Conservation (phyloP, 768 basidiomycete genomes). For the Tylopilus subfusipes region DNA sequence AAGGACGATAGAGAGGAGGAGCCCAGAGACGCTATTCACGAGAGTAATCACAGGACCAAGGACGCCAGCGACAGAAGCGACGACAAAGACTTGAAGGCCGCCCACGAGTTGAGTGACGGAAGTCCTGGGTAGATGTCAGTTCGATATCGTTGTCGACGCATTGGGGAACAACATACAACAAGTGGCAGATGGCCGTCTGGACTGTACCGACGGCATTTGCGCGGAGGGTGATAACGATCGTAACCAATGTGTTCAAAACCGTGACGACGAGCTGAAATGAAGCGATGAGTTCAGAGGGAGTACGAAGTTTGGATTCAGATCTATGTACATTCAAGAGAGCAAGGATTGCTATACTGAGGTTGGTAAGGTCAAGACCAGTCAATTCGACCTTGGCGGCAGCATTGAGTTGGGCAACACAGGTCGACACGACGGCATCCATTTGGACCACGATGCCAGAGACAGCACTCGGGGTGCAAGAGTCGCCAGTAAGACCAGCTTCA, state of each 20-base stretch:
- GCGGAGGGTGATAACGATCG: not conserved
- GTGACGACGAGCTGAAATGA: slow-evolving; percentile 1
- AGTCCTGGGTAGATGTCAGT: not conserved
- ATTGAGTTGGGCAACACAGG: slow-evolving; percentile 9
- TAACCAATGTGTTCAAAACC: slow-evolving; percentile 7
- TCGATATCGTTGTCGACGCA: not conserved
- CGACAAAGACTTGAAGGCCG: slow-evolving; percentile 9
- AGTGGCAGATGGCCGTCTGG: not conserved
- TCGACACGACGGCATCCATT: slow-evolving; percentile 8
- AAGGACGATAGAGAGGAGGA: slow-evolving; percentile 4
- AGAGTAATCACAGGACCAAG: slow-evolving; percentile 10
- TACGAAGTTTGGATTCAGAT: accelerated
- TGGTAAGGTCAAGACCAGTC: slow-evolving; percentile 7
- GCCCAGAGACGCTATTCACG: not conserved
- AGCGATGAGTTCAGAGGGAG: not conserved
- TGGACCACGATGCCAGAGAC: slow-evolving; percentile 9
- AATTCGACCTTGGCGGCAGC: slow-evolving; percentile 2
- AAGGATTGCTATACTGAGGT: slow-evolving; percentile 4
- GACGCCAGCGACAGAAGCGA: not conserved
- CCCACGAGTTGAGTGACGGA: slow-evolving; percentile 7
- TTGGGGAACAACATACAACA: slow-evolving; percentile 11
- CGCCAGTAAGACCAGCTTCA: slow-evolving; percentile 1
- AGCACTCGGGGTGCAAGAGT: slow-evolving; percentile 5
- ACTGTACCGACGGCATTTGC: not conserved
- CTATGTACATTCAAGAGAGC: slow-evolving; percentile 3